phyloP scores from a whole-genome alignment of 495 filamentous ascomycete species.

The Talaromyces adpressus region DNA sequence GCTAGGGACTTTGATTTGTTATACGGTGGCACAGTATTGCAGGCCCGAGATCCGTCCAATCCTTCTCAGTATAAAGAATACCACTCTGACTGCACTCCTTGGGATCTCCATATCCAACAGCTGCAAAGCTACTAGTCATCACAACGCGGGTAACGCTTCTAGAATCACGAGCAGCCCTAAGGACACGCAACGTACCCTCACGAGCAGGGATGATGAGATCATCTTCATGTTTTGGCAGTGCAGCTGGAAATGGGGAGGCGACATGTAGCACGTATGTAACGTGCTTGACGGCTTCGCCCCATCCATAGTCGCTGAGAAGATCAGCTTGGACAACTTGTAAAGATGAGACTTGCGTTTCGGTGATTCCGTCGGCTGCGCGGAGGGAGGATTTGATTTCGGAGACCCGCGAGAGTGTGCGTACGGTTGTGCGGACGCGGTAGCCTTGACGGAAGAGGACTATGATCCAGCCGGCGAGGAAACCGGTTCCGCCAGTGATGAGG shows the following conservation, averaged over 20 bases:
- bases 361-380: background rate
- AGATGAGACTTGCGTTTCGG: background rate
- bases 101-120: background rate
- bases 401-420: background rate
- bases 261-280: slow-evolving; percentile 3
- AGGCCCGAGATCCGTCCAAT: slow-evolving; percentile 29
- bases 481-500: slow-evolving; percentile 4
- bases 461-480: slow-evolving; percentile 4
- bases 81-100: slow-evolving; percentile 18
- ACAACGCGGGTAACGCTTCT: background rate
- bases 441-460: slow-evolving; percentile 3
- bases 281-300: slow-evolving; percentile 1
- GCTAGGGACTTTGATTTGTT: slow-evolving; percentile 28
- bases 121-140: slow-evolving; percentile 6
- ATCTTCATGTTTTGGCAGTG: slow-evolving; percentile 7
- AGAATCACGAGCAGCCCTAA: background rate
- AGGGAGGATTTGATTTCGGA: background rate
- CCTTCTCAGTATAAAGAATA: slow-evolving; percentile 25
- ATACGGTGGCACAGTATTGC: slow-evolving; percentile 19
- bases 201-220: slow-evolving; percentile 4
- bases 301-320: slow-evolving; percentile 21
- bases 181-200: slow-evolving; percentile 5
- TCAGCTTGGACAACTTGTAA: slow-evolving; percentile 21
- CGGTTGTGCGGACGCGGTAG: slow-evolving; percentile 5
- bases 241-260: slow-evolving; percentile 1